Evolutionary conservation across 83 land plant genomes (phyloP), one percentile per base, ranked within the genome.

Genomic region (Picea mariana): DNA sequence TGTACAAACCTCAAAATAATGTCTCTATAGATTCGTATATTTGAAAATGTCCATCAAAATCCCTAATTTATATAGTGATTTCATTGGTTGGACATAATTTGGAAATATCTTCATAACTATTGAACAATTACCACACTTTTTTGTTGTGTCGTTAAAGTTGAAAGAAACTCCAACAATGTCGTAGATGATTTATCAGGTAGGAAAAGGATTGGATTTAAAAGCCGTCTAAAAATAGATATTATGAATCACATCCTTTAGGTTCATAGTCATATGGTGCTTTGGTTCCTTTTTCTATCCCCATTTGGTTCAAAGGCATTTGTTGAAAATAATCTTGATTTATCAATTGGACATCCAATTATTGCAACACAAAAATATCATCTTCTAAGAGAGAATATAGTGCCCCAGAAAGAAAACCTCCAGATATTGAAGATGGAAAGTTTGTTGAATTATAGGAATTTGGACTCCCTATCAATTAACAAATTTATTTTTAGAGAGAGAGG

Each of bases 271-370:
- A 67, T 67, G 27, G 38, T 66, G 20, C 18, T 66, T 34, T 8
- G 17, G 23, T 80, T 62, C 81, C 81, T 62, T 61, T 9, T 44
- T 80, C n/a, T 80, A 26, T 66, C 78, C 18, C 67, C 81, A 0
- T 62, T 31, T 31, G 34, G 34, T 31, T 31, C 34, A 31, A 1
- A 31, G 34, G 1, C 34, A 31, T 31, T 31, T 31, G 34, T 31
- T 31, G 34, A 1, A 2, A 42, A 42, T 6, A 6, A 42, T 42
- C 47, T 42, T 31, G 47, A 42, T 42, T 42, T 42, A 42, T 42
- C 6, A 42, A 6, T 42, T 6, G 0, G 6, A 42, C 47, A 42
- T 42, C 47, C 47, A 42, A 42, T 42, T 42, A 6, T 42, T 42
- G 47, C 47, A 42, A 42, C 47, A 42, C 47, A 42, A 0, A 42